Conservation (phyloP, 371 early-diverging fungal species). For the Apophysomyces sp. region DNA sequence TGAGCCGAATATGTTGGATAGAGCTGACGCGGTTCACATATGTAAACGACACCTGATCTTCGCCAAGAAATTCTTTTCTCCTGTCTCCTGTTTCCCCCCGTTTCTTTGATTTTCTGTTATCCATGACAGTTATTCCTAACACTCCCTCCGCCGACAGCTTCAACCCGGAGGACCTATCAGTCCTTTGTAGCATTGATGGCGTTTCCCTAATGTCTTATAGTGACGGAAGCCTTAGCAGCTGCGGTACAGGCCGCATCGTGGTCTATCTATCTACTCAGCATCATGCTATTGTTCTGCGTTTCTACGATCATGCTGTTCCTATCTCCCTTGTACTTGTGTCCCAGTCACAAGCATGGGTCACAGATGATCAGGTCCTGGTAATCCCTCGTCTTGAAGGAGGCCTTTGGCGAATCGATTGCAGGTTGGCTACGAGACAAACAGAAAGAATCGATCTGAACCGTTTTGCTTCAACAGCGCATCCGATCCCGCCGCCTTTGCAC, state of each 20-base stretch:
- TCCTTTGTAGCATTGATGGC: background rate
- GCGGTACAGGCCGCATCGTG: constrained; percentile 21
- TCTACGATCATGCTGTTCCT: constrained; percentile 18
- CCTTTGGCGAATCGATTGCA: constrained; percentile 33
- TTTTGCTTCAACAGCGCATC: constrained; percentile 4
- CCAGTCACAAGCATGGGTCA: constrained; percentile 36
- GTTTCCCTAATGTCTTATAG: background rate
- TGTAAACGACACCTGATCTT: too few relatives aligned
- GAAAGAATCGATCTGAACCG: background rate
- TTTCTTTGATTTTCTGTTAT: background rate
- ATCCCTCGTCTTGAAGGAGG: constrained; percentile 29
- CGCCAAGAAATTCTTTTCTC: constrained; percentile 1
- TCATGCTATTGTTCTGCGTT: constrained; percentile 17
- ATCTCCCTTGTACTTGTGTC: constrained; percentile 25
- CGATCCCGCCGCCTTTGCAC: constrained; percentile 18
- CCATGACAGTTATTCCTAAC: background rate
- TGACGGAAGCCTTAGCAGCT: background rate
- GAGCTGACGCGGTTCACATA: too few relatives aligned
- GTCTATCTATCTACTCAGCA: constrained; percentile 14
- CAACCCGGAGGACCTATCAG: background rate
- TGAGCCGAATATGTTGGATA: too few relatives aligned
- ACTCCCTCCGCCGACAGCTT: background rate
- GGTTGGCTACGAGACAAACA: constrained; percentile 8
- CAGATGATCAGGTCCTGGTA: constrained; percentile 22
- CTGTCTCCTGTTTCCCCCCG: background rate